These are phyloP conservation scores for Trichomonas gallinae DNA, from an alignment of 208 protist genomes.

Conservation along the genomic window DNA sequence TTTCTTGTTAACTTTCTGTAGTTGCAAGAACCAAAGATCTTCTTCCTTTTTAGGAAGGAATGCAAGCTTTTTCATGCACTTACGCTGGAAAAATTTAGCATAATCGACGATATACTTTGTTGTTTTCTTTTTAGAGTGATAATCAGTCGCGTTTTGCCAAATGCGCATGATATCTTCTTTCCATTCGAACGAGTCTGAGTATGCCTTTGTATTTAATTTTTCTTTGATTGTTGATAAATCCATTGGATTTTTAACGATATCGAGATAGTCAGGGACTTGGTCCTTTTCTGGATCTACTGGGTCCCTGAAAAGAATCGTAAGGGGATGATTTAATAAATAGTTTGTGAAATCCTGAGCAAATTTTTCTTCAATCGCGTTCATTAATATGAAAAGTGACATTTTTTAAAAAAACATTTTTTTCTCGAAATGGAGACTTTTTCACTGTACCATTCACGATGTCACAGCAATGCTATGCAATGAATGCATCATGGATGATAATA, in stretches of 20 bases:
- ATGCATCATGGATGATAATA: too few species aligned
- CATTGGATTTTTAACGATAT: conserved; percentile 57
- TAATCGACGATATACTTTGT: background rate
- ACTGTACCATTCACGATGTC: too few species aligned
- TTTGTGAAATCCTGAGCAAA: background rate
- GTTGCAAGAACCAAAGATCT: conserved; percentile 7
- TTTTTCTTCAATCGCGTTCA: background rate
- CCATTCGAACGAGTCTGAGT: conserved; percentile 25
- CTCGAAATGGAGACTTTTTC: too few species aligned
- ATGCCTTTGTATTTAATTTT: conserved; percentile 23
- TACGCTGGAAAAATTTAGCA: background rate
- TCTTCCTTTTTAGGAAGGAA: background rate
- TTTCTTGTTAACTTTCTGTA: background rate
- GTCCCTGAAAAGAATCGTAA: conserved; percentile 38
- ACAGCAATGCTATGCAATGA: too few species aligned
- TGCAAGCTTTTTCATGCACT: background rate
- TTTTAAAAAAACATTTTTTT: too few species aligned
- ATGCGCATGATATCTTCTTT: conserved; percentile 15
- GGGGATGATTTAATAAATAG: background rate
- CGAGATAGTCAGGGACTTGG: conserved; percentile 52
- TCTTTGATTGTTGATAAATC: conserved; percentile 46
- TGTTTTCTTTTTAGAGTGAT: conserved; percentile 16
- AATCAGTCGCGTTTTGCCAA: conserved; percentile 33
- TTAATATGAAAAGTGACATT: background rate
- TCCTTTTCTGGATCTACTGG: conserved; percentile 51